These are phyloP conservation scores for Coelastrella sp. DNA, from an alignment of 139 green algal genomes.

Conservation along the genomic window DNA sequence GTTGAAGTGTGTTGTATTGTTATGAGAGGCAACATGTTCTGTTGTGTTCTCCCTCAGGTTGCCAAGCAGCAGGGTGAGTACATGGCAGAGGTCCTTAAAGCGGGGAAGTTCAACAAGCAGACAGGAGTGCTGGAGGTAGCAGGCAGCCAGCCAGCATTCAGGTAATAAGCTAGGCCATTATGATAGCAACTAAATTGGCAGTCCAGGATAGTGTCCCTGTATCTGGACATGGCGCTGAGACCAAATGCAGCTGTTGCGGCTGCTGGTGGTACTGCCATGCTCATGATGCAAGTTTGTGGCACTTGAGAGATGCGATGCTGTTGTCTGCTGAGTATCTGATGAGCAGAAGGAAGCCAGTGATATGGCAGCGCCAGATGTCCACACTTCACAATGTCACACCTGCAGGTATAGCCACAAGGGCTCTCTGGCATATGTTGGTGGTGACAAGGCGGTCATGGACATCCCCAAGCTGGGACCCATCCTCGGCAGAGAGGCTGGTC, in stretches of 20 bases:
- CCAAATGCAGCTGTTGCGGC: too few relatives aligned
- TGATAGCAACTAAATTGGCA: background rate
- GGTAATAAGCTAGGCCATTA: constrained; percentile 17
- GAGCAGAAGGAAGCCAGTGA: background rate
- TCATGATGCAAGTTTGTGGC: too few relatives aligned
- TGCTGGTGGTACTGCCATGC: too few relatives aligned
- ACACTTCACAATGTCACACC: too few relatives aligned
- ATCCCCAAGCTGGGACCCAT: constrained; percentile 79
- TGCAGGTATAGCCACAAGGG: constrained; percentile 75
- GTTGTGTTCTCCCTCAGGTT: constrained; percentile 66
- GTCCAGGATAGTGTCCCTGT: too few relatives aligned
- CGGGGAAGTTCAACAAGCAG: constrained; percentile 16
- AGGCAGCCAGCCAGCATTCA: constrained; percentile 12
- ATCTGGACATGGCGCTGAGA: too few relatives aligned
- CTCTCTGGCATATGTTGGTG: constrained; percentile 88
- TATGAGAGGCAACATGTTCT: too few relatives aligned
- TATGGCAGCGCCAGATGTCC: too few relatives aligned
- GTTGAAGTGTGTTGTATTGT: background rate
- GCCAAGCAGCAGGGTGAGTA: constrained; percentile 90
- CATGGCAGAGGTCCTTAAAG: constrained; percentile 66
- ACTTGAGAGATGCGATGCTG: too few relatives aligned
- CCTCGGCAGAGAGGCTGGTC: constrained; percentile 72
- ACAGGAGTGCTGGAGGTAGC: background rate
- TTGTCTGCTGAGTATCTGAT: background rate
- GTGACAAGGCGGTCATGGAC: constrained; percentile 92